These are phyloP conservation scores for Coniochaeta sp. DNA, from an alignment of 2,329 filamentous ascomycete species.

Conservation along the genomic window DNA sequence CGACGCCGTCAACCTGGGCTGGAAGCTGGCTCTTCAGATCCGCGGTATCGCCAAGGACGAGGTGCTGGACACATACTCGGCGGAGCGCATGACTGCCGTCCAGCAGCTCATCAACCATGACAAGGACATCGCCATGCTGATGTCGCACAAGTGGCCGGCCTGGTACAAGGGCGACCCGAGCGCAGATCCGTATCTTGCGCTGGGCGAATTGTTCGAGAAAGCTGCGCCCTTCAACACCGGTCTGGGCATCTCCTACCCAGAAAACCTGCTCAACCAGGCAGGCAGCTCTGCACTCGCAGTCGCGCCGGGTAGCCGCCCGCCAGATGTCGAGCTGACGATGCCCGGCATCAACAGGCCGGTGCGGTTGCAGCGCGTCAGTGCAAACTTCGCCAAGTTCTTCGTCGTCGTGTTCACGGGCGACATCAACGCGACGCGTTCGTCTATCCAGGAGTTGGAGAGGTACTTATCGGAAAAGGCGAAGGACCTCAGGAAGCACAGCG, in stretches of 20 bases:
- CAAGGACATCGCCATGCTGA: constrained; percentile 15
- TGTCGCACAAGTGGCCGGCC: constrained; percentile 31
- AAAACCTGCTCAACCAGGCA: constrained; percentile 36
- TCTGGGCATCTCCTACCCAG: constrained; percentile 48
- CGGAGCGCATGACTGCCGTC: constrained; percentile 41
- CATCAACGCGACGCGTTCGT: constrained; percentile 14
- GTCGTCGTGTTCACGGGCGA: constrained; percentile 33
- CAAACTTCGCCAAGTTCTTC: constrained; percentile 33
- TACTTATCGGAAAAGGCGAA: constrained; percentile 6
- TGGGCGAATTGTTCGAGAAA: constrained; percentile 49
- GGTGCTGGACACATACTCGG: constrained; percentile 42
- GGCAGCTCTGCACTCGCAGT: constrained; percentile 13
- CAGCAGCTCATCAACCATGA: constrained; percentile 39
- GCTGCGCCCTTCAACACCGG: constrained; percentile 57
- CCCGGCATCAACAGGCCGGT: constrained; percentile 36
- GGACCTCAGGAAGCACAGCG: constrained; percentile 16
- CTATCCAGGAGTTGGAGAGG: constrained; percentile 10
- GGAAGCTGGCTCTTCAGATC: constrained; percentile 28
- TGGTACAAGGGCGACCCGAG: constrained; percentile 31
- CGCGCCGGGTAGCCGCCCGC: constrained; percentile 33
- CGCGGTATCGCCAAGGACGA: constrained; percentile 28
- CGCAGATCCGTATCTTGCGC: constrained; percentile 34
- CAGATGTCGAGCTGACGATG: constrained; percentile 35
- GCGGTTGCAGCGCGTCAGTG: constrained; percentile 34
- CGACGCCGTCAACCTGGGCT: constrained; percentile 39